Base-by-base conservation (phyloP, 108 stramenopile species). In the Fragilaria crotonensis region DNA sequence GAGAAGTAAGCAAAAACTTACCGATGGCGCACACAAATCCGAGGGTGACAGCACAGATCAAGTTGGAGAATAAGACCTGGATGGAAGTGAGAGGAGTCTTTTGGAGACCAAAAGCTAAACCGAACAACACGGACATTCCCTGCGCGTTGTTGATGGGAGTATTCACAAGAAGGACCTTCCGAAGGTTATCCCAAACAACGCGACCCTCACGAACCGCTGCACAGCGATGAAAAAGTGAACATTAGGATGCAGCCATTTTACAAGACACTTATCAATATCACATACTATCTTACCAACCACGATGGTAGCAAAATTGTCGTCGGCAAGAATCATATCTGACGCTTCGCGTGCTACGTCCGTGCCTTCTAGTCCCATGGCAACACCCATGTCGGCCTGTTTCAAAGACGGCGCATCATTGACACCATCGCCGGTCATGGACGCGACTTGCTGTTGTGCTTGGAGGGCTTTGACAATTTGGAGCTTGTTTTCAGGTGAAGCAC, bases 261-360 rank as follows among this genome's bases (percentile, higher is more conserved):
- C n/a, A n/a, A n/a, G n/a, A n/a, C n/a, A n/a, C n/a, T n/a, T n/a
- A n/a, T n/a, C n/a, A n/a, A n/a, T n/a, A n/a, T n/a, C n/a, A n/a
- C n/a, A n/a, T n/a, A n/a, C n/a, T n/a, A n/a, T n/a, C n/a, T n/a
- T n/a, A n/a, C n/a, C n/a, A n/a, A n/a, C n/a, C n/a, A 90, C 78
- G 67, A 98, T 96, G n/a, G 96, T 93, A 30, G 95, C 95, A 67
- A 97, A 98, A 89, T 98, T 95, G 71, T 98, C 96, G 64, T 96
- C 95, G 21, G 96, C 83, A 46, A 98, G 69, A 68, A 98, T 94
- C 94, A 97, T 96, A 50, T 97, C 90, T 21, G 95, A 87, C 25
- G 96, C 96, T 64, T 96, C 89, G 75, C 94, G 90, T 45, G 98
- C 85, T 18, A 97, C 98, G 62, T 94, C 95, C 55, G 94, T 92